These are phyloP conservation scores for Setomelanomma holmii DNA, from an alignment of 2,329 filamentous ascomycete genomes.

Conservation along the genomic window DNA sequence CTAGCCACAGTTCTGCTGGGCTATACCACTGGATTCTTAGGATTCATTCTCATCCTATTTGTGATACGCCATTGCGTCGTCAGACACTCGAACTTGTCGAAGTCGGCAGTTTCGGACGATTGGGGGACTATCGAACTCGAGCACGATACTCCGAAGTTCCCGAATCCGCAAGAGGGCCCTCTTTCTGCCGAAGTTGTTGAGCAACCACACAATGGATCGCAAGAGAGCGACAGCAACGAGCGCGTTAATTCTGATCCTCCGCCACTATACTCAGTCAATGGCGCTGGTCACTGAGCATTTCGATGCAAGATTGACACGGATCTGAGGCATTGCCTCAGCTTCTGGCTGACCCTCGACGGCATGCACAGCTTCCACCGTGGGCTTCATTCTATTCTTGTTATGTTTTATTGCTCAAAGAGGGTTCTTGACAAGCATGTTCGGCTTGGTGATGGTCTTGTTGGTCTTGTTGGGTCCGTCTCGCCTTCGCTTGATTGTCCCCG, in stretches of 20 bases:
- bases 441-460: no score
- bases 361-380: no score
- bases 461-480: no score
- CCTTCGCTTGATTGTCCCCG: no score
- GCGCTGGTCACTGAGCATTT: not conserved
- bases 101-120: not conserved
- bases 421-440: no score
- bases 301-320: not conserved
- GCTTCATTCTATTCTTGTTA: no score
- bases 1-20: conserved; percentile 6
- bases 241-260: not conserved
- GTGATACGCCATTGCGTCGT: not conserved
- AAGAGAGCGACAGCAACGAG: not conserved
- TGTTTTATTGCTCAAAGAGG: no score
- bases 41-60: not conserved
- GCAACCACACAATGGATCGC: not conserved
- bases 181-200: not conserved
- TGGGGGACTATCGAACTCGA: not conserved
- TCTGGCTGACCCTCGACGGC: no score
- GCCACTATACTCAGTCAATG: not conserved
- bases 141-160: not conserved
- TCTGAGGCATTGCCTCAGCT: no score
- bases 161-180: not conserved
- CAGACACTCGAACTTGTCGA: not conserved
- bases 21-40: conserved; percentile 3